Percentiles rank a stretch among this genome's conserved stretches.
Conservation (phyloP, 2,329 filamentous ascomycete species). For the Cercospora canescens region DNA sequence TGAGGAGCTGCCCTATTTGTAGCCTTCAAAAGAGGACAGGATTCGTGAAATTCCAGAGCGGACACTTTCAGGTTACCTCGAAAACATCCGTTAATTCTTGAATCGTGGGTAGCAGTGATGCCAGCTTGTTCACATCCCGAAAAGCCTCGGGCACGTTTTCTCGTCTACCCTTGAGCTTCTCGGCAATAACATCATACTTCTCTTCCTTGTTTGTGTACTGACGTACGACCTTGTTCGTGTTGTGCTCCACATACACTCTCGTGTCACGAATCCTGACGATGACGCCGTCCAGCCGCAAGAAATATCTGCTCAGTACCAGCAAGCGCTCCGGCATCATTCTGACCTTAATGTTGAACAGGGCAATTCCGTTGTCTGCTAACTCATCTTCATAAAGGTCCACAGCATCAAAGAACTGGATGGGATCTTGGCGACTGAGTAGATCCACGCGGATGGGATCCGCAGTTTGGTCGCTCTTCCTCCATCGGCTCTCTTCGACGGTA, state of each 20-base stretch:
- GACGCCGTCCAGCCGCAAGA: slow-evolving; percentile 91
- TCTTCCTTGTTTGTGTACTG: slow-evolving; percentile 92
- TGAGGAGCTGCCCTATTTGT: neutral
- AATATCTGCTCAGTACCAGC: slow-evolving; percentile 80
- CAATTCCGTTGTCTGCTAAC: slow-evolving; percentile 95
- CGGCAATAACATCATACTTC: slow-evolving; percentile 72
- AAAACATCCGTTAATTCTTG: slow-evolving; percentile 63
- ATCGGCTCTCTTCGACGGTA: slow-evolving; percentile 14
- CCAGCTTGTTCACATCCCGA: slow-evolving; percentile 76
- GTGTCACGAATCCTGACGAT: slow-evolving; percentile 86
- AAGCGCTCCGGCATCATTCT: slow-evolving; percentile 89
- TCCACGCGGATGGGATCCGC: slow-evolving; percentile 74
- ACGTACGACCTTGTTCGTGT: slow-evolving; percentile 72
- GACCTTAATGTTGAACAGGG: slow-evolving; percentile 84
- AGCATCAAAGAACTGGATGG: slow-evolving; percentile 95
- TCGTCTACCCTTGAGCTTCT: slow-evolving; percentile 55
- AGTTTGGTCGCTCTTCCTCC: slow-evolving; percentile 35
- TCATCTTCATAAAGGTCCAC: slow-evolving; percentile 97
- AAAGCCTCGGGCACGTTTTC: slow-evolving; percentile 76
- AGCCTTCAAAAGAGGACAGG: neutral
- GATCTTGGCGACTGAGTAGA: slow-evolving; percentile 82
- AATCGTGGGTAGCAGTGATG: slow-evolving; percentile 68
- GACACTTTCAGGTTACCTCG: slow-evolving; percentile 26
- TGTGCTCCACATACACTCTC: slow-evolving; percentile 88
- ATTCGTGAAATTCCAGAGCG: neutral